A percentile compares a stretch with the other conserved stretches of the same genome.
Evolutionary conservation across 805 yeast genomes (phyloP).

Genomic region (Yarrowia sp.): DNA sequence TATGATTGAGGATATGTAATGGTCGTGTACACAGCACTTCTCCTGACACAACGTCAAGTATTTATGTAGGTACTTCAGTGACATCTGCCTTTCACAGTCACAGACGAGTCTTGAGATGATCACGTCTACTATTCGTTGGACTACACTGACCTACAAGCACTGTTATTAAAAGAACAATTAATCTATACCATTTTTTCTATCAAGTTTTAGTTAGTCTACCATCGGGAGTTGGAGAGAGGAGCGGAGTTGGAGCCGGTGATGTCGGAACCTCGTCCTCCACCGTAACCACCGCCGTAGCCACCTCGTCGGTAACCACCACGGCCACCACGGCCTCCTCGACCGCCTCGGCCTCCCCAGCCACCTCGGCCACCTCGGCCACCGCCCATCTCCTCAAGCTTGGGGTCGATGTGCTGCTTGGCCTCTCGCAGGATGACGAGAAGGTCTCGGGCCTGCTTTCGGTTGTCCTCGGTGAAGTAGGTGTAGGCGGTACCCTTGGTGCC

Average conservation of each 20-base stretch:
- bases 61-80: too few species aligned
- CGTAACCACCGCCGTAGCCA: slow-evolving; percentile 41
- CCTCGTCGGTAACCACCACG: slow-evolving; percentile 51
- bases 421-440: slow-evolving; percentile 89
- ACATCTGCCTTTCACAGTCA: too few species aligned
- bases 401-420: slow-evolving; percentile 91
- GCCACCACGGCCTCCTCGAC: slow-evolving; percentile 53
- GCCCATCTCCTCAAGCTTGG: slow-evolving; percentile 76
- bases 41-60: too few species aligned
- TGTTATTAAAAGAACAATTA: neutral
- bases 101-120: too few species aligned
- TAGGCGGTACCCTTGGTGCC: slow-evolving; percentile 96
- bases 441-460: slow-evolving; percentile 87
- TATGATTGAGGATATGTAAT: too few species aligned
- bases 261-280: slow-evolving; percentile 40
- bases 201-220: slow-evolving; percentile 44
- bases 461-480: slow-evolving; percentile 88
- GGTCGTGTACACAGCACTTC: too few species aligned
- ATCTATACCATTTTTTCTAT: slow-evolving; percentile 22
- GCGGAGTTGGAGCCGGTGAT: slow-evolving; percentile 53
- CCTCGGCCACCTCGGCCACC: slow-evolving; percentile 76
- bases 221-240: slow-evolving; percentile 52
- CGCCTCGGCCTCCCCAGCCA: slow-evolving; percentile 53
- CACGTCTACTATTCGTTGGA: too few species aligned
- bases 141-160: neutral